Evolutionary conservation across 306 rosid species (phyloP).

Genomic region (Myrica gale): DNA sequence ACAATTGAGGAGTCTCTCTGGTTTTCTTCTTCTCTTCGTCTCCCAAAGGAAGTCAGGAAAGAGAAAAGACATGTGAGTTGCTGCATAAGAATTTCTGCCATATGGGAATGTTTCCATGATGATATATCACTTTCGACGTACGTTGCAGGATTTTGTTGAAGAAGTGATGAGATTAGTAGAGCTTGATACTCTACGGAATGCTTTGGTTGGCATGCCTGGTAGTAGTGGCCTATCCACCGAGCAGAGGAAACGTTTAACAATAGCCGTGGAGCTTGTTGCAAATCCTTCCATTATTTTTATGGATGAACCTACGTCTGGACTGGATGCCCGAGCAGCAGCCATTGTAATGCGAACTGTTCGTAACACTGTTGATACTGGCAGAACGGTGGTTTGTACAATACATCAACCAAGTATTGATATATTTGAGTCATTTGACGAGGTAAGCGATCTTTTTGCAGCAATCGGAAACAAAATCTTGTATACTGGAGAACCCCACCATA

Average conservation of each 20-base stretch:
- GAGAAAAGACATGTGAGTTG: conserved; percentile 59
- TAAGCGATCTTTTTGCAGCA: conserved; percentile 22
- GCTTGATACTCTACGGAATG: conserved; percentile 66
- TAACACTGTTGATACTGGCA: conserved; percentile 89
- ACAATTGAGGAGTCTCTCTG: conserved; percentile 79
- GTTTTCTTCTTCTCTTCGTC: conserved; percentile 88
- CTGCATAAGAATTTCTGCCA: not conserved
- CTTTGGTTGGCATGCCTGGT: conserved; percentile 91
- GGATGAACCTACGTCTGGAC: conserved; percentile 97
- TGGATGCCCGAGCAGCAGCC: conserved; percentile 93
- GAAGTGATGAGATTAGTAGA: conserved; percentile 82
- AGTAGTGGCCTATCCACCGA: conserved; percentile 84
- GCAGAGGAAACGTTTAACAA: conserved; percentile 84
- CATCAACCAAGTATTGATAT: conserved; percentile 92
- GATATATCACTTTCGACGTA: conserved; percentile 19
- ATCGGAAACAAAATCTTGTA: conserved; percentile 81
- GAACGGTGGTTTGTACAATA: conserved; percentile 91
- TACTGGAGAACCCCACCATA: conserved; percentile 91
- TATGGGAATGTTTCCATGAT: conserved; percentile 3
- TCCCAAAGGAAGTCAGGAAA: conserved; percentile 63
- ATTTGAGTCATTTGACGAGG: conserved; percentile 93
- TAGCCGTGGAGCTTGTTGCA: conserved; percentile 93
- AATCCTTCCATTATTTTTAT: conserved; percentile 91
- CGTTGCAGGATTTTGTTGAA: conserved; percentile 76
- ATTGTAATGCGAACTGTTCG: conserved; percentile 90